phyloP scores from a whole-genome alignment of 305 asterid genomes.

The Withania somnifera region DNA sequence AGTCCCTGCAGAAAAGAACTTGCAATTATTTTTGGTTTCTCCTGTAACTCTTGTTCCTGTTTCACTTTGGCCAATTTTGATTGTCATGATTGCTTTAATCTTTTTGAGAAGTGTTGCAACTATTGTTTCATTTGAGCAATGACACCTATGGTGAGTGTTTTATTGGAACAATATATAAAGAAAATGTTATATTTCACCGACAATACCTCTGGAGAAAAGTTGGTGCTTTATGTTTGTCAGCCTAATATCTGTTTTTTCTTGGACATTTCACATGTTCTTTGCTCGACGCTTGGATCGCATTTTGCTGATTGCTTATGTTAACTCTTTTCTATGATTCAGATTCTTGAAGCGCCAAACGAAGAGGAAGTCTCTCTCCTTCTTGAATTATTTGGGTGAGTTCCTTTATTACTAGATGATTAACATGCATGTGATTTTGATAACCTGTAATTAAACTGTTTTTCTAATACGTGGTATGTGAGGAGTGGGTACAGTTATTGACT shows the following conservation, averaged over 20 bases:
- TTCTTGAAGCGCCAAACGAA: conserved; percentile 85
- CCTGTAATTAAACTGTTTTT: neutral
- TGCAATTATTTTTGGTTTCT: neutral
- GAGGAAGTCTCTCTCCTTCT: conserved; percentile 89
- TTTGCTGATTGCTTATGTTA: neutral
- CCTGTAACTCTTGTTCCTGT: neutral
- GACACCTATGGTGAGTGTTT: neutral
- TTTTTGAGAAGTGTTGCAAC: neutral
- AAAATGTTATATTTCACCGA: neutral
- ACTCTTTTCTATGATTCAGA: conserved; percentile 43
- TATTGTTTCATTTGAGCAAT: neutral
- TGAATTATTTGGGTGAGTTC: conserved; percentile 72
- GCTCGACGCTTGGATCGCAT: neutral
- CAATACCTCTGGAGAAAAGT: neutral
- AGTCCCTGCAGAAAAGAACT: neutral
- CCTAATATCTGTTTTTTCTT: neutral
- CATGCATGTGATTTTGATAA: neutral
- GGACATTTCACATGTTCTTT: neutral
- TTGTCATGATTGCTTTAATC: neutral
- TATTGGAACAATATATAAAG: neutral
- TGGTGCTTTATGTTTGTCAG: neutral
- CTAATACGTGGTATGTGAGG: neutral
- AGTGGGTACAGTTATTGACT: neutral
- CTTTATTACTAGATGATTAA: neutral
- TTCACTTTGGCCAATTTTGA: neutral